Conservation (phyloP, 306 rosid genomes). For the Inga laurina region DNA sequence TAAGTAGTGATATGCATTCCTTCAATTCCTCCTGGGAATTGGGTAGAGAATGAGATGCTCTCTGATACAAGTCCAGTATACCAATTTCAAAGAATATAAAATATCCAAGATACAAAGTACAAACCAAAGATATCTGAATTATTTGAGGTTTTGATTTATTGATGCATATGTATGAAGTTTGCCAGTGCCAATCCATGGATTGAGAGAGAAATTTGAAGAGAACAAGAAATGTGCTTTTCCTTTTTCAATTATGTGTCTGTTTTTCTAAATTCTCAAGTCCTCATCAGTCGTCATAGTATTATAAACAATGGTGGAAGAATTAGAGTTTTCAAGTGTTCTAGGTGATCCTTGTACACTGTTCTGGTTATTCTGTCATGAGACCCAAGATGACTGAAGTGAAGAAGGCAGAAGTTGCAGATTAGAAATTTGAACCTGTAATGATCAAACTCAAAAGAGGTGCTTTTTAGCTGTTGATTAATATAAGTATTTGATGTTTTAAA, state of each 20-base stretch:
- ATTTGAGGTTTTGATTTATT: neutral
- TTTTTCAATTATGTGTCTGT: neutral
- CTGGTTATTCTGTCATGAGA: neutral
- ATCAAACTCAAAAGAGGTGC: neutral
- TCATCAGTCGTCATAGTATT: neutral
- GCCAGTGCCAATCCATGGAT: neutral
- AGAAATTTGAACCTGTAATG: neutral
- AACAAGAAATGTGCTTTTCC: neutral
- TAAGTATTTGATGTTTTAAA: neutral
- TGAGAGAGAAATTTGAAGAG: neutral
- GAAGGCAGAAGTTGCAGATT: neutral
- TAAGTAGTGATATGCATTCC: constrained; percentile 7
- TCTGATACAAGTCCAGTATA: neutral
- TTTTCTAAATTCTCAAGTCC: neutral
- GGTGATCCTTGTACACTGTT: neutral
- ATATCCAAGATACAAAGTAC: neutral
- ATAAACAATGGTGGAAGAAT: neutral
- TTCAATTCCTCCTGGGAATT: constrained; percentile 9
- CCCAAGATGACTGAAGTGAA: neutral
- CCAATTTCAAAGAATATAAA: neutral
- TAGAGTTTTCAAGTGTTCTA: neutral
- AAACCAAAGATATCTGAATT: neutral
- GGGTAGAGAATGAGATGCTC: neutral
- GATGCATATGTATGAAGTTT: neutral
- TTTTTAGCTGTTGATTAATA: neutral